A percentile compares a stretch with the other conserved stretches of the same genome.
Conservation (phyloP, 495 filamentous ascomycete genomes). For the Podospora tetraspora region DNA sequence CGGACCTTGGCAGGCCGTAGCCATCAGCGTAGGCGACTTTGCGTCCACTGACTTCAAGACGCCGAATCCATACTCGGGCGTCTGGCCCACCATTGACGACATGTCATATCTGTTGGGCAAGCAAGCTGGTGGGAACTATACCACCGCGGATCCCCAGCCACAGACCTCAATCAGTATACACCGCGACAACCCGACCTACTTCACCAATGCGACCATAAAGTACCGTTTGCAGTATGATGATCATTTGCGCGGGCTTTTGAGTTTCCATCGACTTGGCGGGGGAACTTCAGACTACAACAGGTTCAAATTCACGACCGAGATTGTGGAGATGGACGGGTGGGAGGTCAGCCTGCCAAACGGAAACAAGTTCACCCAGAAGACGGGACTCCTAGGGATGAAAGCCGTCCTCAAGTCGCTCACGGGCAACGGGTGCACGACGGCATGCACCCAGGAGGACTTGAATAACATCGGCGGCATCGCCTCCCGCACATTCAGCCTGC, state of each 20-base stretch:
- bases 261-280: not conserved
- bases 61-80: not conserved
- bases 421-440: not conserved
- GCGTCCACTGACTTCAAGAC: not conserved
- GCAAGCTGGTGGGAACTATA: not conserved
- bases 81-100: not conserved
- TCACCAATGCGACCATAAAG: not conserved
- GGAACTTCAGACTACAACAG: not conserved
- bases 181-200: too few species aligned
- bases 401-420: not conserved
- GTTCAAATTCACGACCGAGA: not conserved
- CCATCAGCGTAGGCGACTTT: not conserved
- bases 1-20: not conserved
- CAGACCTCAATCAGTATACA: too few species aligned
- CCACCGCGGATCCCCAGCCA: too few species aligned
- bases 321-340: not conserved
- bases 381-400: not conserved
- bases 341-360: not conserved
- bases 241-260: too few species aligned
- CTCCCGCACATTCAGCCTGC: conserved; percentile 4
- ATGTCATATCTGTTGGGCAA: not conserved
- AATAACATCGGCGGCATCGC: not conserved
- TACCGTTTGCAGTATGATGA: too few species aligned
- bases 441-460: not conserved
- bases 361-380: not conserved